Conservation (phyloP, 2,329 filamentous ascomycete species). For the Scytalidium sp. region DNA sequence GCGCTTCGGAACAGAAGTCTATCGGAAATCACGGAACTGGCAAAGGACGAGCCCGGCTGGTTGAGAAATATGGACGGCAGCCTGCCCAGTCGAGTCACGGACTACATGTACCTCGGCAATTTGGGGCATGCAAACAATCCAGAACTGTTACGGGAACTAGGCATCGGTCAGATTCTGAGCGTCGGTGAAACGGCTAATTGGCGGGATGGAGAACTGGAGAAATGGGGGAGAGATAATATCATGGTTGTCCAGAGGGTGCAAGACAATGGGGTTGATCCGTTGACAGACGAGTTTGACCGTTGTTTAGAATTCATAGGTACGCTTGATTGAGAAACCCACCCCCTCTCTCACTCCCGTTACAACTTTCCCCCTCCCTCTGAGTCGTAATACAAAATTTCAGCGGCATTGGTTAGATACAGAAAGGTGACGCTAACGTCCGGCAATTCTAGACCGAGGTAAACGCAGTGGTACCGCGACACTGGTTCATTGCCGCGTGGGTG, state of each 20-base stretch:
- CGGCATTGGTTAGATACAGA: not conserved
- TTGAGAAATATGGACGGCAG: constrained; percentile 82
- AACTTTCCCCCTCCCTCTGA: not conserved
- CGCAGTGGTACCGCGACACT: constrained; percentile 77
- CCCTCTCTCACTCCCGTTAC: not conserved
- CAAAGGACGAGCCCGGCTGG: constrained; percentile 70
- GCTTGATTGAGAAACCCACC: constrained; percentile 31
- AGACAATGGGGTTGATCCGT: constrained; percentile 92
- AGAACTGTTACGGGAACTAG: constrained; percentile 72
- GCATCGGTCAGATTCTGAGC: constrained; percentile 84
- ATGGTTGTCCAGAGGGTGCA: constrained; percentile 83
- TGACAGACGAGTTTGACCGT: constrained; percentile 79
- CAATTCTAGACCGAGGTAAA: constrained; percentile 68
- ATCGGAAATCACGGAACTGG: constrained; percentile 49
- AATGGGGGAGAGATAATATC: constrained; percentile 76
- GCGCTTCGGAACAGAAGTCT: constrained; percentile 43
- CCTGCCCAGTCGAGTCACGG: constrained; percentile 80
- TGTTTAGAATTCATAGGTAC: constrained; percentile 91
- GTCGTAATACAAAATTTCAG: not conserved
- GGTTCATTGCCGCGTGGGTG: constrained; percentile 94
- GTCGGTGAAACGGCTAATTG: constrained; percentile 88
- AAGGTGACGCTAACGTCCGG: constrained; percentile 9
- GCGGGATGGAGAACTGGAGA: constrained; percentile 65
- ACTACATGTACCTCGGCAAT: constrained; percentile 97
- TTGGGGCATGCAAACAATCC: constrained; percentile 92